Base-by-base conservation (phyloP, 257 asterid species). In the Petunia secreta region DNA sequence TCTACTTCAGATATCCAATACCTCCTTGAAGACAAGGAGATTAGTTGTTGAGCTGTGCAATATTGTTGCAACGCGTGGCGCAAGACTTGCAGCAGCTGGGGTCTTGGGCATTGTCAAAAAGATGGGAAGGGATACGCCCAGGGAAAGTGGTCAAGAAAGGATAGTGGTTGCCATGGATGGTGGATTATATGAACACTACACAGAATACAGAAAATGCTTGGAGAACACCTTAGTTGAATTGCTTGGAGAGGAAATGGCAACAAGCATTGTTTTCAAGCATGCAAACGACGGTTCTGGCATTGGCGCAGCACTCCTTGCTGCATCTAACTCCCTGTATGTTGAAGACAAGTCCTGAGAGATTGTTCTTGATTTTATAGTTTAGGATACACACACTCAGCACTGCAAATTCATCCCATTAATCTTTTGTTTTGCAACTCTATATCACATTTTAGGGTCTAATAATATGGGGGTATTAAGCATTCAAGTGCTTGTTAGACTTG, bases 281-380 rank as follows among this genome's bases (percentile, higher is more conserved):
- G 87, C 96, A 0, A 90, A 87, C 38, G 96, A 91, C 36, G 96
- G 96, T 8, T 91, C 96, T 3, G 94, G 96, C 55, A 88, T 88
- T 46, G 94, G 96, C 1, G 96, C 96, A 0, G 94, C 92, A 52
- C 92, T 91, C 59, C 90, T 91, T 43, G 94, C 96, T 3, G 94
- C 96, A 38, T 85, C 92, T 25, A 85, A 90, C 79, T 88, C 96
- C 2, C 43, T 46, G 5, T 88, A 88, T 81, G 82, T 52, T 2
- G 80, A 79, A 5, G 86, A 69, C 62, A 38, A 62, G 79, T 68
- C 71, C n/a, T 11, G 78, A 50, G 40, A 73, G 63, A 25, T 25
- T 25, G 25, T 25, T 25, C 25, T 25, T 25, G 25, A 25, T 25
- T 25, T 25, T 25, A 25, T 25, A 25, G 25, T 25, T 25, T 25